Evolutionary conservation across 306 rosid genomes (phyloP).

Genomic region (Malus domestica): ASM211411v1 NC_041803.1:1741001-1741500

Average conservation of each 20-base stretch:
- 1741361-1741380: conserved; percentile 12
- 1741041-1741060: conserved; percentile 20
- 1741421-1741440: background rate
- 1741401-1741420: no score
- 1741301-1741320: background rate
- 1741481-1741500: conserved; percentile 5
- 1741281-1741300: background rate
- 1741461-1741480: background rate
- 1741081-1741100: conserved; percentile 10
- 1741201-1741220: conserved; percentile 9
- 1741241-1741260: conserved; percentile 1
- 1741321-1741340: background rate
- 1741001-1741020: conserved; percentile 8
- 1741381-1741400: conserved; percentile 10
- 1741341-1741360: background rate
- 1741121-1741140: conserved; percentile 28
- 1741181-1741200: conserved; percentile 14
- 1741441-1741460: background rate
- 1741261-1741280: background rate
- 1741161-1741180: conserved; percentile 25
- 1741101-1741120: background rate
- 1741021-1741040: conserved; percentile 15
- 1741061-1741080: conserved; percentile 30
- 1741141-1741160: conserved; percentile 9
- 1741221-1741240: conserved; percentile 2